These are phyloP conservation scores for Neurospora sp. DNA, from an alignment of 2,329 filamentous ascomycete genomes.

Conservation along the genomic window DNA sequence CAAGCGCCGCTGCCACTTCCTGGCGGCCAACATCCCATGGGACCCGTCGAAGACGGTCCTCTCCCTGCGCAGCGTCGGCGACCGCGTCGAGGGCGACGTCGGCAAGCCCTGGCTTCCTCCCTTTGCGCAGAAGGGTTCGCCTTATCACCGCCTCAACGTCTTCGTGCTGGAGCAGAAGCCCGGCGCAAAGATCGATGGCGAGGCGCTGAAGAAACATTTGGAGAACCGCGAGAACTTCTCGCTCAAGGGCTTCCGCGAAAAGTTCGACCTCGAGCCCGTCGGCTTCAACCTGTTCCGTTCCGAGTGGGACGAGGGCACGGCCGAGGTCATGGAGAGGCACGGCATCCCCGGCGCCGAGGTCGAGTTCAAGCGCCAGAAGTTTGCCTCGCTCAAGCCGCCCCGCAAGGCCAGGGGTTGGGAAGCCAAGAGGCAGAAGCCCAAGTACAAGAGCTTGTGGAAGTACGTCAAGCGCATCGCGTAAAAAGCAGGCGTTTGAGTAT, in stretches of 20 bases:
- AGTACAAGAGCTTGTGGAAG: conserved; percentile 56
- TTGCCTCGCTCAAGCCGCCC: conserved; percentile 55
- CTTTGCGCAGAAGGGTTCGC: conserved; percentile 78
- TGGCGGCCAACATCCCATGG: conserved; percentile 58
- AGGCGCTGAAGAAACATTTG: conserved; percentile 44
- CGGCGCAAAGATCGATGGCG: conserved; percentile 47
- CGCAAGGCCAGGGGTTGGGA: conserved; percentile 56
- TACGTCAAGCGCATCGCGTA: conserved; percentile 46
- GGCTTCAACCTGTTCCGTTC: conserved; percentile 83
- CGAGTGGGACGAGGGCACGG: conserved; percentile 80
- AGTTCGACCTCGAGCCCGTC: conserved; percentile 59
- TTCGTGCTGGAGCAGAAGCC: conserved; percentile 73
- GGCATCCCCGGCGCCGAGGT: conserved; percentile 66
- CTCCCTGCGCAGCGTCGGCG: conserved; percentile 51
- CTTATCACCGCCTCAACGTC: conserved; percentile 81
- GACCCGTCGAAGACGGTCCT: conserved; percentile 46
- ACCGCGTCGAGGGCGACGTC: conserved; percentile 40
- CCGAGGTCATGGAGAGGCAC: conserved; percentile 75
- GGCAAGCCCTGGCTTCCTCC: conserved; percentile 76
- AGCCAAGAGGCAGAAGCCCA: conserved; percentile 52
- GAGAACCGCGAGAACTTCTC: conserved; percentile 56
- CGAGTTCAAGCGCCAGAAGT: conserved; percentile 73
- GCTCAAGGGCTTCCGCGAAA: conserved; percentile 63
- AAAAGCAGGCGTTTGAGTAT: background rate
- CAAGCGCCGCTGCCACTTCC: conserved; percentile 73